phyloP scores from a whole-genome alignment of 768 basidiomycete species.

The Tulasnella sp. region DNA sequence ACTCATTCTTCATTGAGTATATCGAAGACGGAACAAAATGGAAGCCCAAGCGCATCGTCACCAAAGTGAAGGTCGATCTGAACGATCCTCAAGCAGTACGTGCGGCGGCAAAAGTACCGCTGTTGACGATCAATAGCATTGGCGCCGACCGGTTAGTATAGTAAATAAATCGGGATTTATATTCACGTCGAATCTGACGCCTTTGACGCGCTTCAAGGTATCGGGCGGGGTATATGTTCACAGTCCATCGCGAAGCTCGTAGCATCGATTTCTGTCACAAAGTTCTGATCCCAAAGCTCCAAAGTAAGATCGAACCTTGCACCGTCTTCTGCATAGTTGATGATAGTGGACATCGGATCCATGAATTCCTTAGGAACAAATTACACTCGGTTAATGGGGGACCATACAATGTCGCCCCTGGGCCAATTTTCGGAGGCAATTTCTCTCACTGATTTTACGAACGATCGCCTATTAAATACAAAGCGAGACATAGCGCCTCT shows the following conservation, averaged over 20 bases:
- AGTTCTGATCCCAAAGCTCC: not conserved
- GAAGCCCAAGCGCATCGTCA: not conserved
- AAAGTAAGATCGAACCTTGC: no score
- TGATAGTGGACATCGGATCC: no score
- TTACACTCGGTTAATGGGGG: no score
- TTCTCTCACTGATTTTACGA: no score
- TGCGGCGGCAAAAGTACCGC: not conserved
- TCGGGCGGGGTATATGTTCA: not conserved
- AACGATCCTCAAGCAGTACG: not conserved
- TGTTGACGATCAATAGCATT: not conserved
- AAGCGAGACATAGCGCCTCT: no score
- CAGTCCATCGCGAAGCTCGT: not conserved
- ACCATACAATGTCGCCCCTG: no score
- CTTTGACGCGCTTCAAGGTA: not conserved
- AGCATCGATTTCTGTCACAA: not conserved
- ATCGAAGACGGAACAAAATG: not conserved
- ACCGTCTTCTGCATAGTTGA: no score
- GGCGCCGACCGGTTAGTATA: not conserved
- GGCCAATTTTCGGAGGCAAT: no score
- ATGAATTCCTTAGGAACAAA: no score
- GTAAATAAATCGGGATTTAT: no score
- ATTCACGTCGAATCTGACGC: not conserved
- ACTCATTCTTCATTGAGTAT: not conserved
- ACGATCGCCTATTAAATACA: no score
- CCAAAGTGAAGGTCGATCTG: not conserved